A percentile compares a stretch with the other conserved stretches of the same genome.
These are phyloP conservation scores for Nematocida sp. DNA, from an alignment of 371 early-diverging fungal species.

Conservation along the genomic window DNA sequence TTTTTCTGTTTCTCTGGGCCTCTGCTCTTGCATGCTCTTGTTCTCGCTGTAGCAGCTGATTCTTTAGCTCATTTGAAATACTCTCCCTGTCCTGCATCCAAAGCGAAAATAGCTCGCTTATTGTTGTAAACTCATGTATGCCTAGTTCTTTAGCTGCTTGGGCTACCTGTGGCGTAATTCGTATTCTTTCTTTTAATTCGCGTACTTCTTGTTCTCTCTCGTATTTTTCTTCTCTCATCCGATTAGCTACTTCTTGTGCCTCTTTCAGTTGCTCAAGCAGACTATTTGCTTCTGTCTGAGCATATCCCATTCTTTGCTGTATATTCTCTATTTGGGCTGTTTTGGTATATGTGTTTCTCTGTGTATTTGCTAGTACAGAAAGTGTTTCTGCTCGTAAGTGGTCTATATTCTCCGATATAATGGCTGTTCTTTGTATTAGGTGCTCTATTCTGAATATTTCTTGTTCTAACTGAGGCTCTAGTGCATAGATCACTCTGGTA, in stretches of 20 bases:
- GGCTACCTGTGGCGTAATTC: conserved; percentile 5
- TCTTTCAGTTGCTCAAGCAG: background rate
- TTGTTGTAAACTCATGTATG: conserved; percentile 29
- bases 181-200: background rate
- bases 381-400: background rate
- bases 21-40: background rate
- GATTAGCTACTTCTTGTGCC: background rate
- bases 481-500: no score
- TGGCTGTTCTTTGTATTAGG: background rate
- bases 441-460: background rate
- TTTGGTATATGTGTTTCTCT: background rate
- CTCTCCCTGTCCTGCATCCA: background rate
- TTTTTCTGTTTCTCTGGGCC: conserved; percentile 2
- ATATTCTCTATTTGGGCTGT: background rate
- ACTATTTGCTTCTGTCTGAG: background rate
- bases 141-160: conserved; percentile 27
- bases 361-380: background rate
- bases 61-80: background rate
- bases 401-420: background rate
- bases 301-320: background rate
- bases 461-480: background rate
- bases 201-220: background rate
- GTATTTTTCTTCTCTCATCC: background rate
- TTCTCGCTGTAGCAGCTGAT: background rate
- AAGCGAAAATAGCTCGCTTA: conserved; percentile 26